Evolutionary conservation across 495 filamentous ascomycete species (phyloP).

Genomic region (Durotheca rogersii): DNA sequence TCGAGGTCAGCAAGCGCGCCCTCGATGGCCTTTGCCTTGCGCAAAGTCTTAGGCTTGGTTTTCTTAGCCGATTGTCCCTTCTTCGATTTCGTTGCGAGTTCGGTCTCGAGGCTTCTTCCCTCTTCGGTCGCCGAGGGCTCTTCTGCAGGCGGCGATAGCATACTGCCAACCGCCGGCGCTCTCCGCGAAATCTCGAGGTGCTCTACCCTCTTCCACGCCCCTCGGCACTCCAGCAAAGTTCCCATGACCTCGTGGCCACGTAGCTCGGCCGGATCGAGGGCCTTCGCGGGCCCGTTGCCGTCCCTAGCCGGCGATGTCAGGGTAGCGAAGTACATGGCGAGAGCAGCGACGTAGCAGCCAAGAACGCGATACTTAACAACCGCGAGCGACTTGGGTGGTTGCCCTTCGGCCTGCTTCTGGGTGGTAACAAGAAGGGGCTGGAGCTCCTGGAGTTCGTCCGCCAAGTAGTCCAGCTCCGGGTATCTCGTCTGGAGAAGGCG

Average conservation of each 20-base stretch:
- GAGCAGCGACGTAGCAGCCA: constrained; percentile 76
- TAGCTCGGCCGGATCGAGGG: constrained; percentile 65
- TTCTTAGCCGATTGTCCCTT: constrained; percentile 36
- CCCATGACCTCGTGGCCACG: constrained; percentile 89
- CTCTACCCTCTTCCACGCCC: constrained; percentile 78
- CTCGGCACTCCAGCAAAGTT: constrained; percentile 72
- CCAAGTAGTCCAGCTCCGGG: constrained; percentile 85
- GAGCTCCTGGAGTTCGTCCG: constrained; percentile 73
- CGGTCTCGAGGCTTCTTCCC: constrained; percentile 20
- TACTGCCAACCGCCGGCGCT: constrained; percentile 14
- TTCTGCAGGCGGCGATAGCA: constrained; percentile 42
- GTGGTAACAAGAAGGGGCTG: constrained; percentile 63
- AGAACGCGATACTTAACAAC: constrained; percentile 73
- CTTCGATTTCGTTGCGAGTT: constrained; percentile 32
- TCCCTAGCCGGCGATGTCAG: constrained; percentile 70
- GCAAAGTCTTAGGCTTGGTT: constrained; percentile 36
- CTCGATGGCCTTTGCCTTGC: constrained; percentile 42
- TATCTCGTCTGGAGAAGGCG: constrained; percentile 77
- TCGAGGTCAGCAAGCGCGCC: constrained; percentile 51
- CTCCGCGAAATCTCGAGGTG: constrained; percentile 44
- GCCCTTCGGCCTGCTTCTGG: constrained; percentile 53
- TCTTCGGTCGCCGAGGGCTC: constrained; percentile 36
- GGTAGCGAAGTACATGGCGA: constrained; percentile 92
- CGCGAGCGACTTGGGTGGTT: constrained; percentile 54
- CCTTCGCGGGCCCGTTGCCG: constrained; percentile 49